phyloP scores from a whole-genome alignment of 345 rosid species.

The Salix koriyanagi region DNA sequence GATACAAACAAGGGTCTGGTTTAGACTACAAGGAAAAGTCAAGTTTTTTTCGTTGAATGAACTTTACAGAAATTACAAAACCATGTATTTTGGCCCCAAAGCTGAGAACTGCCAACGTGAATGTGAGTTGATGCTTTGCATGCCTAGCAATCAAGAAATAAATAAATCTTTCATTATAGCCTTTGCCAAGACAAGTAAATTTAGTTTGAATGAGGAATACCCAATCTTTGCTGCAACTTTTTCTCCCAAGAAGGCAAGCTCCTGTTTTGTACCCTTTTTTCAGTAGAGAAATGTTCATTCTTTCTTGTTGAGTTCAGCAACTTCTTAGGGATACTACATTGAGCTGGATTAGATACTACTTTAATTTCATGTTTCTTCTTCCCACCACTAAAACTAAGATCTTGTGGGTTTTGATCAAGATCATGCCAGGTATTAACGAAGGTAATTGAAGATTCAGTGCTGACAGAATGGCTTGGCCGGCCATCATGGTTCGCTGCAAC shows the following conservation, averaged over 20 bases:
- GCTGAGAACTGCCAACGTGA: background rate
- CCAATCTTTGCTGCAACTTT: conserved; percentile 18
- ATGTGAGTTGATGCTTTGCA: background rate
- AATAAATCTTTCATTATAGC: background rate
- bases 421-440: conserved; percentile 11
- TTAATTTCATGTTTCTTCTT: conserved; percentile 51
- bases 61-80: background rate
- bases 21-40: background rate
- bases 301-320: conserved; percentile 42
- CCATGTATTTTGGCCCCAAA: background rate
- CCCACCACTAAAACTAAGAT: conserved; percentile 22
- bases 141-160: background rate
- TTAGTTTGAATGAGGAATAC: background rate
- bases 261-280: conserved; percentile 35
- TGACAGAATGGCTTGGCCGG: conserved; percentile 33
- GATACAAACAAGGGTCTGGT: too few relatives aligned
- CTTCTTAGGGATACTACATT: conserved; percentile 34
- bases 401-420: conserved; percentile 22
- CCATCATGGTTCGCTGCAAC: conserved; percentile 27
- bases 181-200: background rate
- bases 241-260: conserved; percentile 36
- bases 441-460: conserved; percentile 13
- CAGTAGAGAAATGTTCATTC: conserved; percentile 26
- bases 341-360: conserved; percentile 33
- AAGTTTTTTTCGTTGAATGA: background rate